These are phyloP conservation scores for Diddensiella santjacobensis DNA, from an alignment of 805 yeast species.

Conservation along the genomic window DNA sequence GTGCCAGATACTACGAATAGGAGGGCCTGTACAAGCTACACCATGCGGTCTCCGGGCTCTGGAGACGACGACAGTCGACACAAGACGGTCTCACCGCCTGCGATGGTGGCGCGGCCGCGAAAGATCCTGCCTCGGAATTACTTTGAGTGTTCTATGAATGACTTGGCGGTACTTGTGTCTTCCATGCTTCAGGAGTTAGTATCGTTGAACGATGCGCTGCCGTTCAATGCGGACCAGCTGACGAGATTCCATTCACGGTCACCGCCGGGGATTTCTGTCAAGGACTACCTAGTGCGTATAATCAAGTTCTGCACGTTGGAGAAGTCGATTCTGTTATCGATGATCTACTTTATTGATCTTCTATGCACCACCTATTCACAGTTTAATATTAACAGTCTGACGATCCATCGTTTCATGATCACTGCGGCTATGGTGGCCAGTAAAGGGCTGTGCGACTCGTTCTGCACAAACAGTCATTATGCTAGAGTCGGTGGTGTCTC, in stretches of 20 bases:
- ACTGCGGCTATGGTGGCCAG: constrained; percentile 90
- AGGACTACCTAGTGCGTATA: constrained; percentile 69
- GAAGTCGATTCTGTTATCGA: constrained; percentile 71
- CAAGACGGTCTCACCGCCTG: not conserved
- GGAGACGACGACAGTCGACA: not conserved
- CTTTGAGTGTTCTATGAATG: constrained; percentile 64
- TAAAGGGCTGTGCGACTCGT: constrained; percentile 88
- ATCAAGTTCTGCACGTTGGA: constrained; percentile 83
- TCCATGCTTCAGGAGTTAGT: constrained; percentile 79
- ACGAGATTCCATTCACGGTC: constrained; percentile 93
- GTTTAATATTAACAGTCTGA: constrained; percentile 82
- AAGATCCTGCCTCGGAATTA: constrained; percentile 48
- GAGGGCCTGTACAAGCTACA: too few species aligned
- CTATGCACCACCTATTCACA: constrained; percentile 71
- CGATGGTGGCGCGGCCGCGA: not conserved
- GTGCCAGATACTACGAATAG: too few species aligned
- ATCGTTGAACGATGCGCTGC: constrained; percentile 59
- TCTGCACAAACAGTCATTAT: constrained; percentile 89
- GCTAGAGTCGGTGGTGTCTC: constrained; percentile 96
- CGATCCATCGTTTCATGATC: constrained; percentile 86
- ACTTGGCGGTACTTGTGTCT: constrained; percentile 65
- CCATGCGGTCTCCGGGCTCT: not conserved
- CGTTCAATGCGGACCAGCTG: constrained; percentile 40
- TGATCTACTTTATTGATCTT: constrained; percentile 88
- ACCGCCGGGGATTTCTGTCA: constrained; percentile 82